phyloP scores from a whole-genome alignment of 495 filamentous ascomycete genomes.

The Ramalina intermedia region DNA sequence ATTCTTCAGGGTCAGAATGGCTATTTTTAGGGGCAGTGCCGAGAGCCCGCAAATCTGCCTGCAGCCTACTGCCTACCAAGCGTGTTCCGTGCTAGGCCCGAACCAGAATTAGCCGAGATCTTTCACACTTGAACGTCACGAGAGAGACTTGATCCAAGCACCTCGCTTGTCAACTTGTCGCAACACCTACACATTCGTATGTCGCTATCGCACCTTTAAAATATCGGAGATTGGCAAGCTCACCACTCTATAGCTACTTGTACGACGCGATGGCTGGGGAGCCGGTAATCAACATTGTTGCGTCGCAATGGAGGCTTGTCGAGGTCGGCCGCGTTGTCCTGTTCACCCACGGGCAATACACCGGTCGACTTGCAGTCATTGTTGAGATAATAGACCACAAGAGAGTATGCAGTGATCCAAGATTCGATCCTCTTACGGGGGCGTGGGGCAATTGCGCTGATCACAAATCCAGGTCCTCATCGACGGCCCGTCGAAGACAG shows the following conservation, averaged over 20 bases:
- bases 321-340: slow-evolving; percentile 94
- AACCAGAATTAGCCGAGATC: no score
- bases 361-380: slow-evolving; percentile 77
- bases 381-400: slow-evolving; percentile 99
- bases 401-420: slow-evolving; percentile 59
- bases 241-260: not conserved
- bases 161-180: no score
- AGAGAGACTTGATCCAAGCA: no score
- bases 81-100: no score
- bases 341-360: slow-evolving; percentile 60
- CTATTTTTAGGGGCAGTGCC: no score
- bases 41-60: no score
- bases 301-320: slow-evolving; percentile 75
- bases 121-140: no score
- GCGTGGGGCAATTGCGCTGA: not conserved
- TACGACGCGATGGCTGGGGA: slow-evolving; percentile 25
- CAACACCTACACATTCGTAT: no score
- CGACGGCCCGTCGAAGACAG: slow-evolving; percentile 75
- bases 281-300: slow-evolving; percentile 56
- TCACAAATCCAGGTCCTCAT: slow-evolving; percentile 59
- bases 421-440: not conserved
- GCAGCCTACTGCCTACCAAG: no score
- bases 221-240: slow-evolving; percentile 3
- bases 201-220: no score
- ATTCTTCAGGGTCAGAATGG: no score